A percentile compares a stretch with the other conserved stretches of the same genome.
These are phyloP conservation scores for Candida tallmaniae DNA, from an alignment of 805 yeast species.

Conservation along the genomic window DNA sequence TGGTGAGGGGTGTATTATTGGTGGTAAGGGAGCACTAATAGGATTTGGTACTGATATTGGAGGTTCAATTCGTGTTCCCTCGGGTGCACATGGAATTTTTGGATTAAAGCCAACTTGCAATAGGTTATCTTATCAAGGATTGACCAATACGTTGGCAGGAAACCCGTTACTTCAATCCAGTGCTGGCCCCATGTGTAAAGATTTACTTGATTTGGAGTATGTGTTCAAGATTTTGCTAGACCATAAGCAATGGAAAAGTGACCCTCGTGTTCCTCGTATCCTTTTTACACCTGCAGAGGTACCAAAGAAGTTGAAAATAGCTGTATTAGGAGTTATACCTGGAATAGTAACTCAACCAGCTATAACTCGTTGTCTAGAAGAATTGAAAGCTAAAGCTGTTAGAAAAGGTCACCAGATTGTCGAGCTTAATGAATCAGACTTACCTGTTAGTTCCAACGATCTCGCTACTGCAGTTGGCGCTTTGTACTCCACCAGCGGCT, in stretches of 20 bases:
- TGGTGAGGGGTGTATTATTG: constrained; percentile 22
- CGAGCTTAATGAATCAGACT: constrained; percentile 20
- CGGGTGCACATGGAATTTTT: constrained; percentile 18
- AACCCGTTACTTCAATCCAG: constrained; percentile 18
- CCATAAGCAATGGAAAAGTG: constrained; percentile 52
- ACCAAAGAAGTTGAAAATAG: constrained; percentile 12
- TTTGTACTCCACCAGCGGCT: not conserved
- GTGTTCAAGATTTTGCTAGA: constrained; percentile 43
- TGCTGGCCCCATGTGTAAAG: constrained; percentile 36
- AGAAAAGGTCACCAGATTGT: constrained; percentile 46
- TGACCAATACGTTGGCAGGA: constrained; percentile 18
- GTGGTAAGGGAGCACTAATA: constrained; percentile 15
- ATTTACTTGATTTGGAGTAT: constrained; percentile 36
- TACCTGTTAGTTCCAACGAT: constrained; percentile 9
- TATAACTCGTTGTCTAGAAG: constrained; percentile 10
- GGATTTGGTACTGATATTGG: constrained; percentile 26
- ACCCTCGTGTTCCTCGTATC: constrained; percentile 30
- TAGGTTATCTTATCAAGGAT: constrained; percentile 15
- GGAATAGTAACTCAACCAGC: constrained; percentile 13
- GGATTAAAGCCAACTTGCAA: constrained; percentile 19
- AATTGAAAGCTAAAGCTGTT: constrained; percentile 7
- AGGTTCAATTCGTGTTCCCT: constrained; percentile 20
- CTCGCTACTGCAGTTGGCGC: not conserved
- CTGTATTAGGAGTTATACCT: constrained; percentile 1
- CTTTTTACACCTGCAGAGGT: constrained; percentile 41